Conservation (phyloP, 495 filamentous ascomycete species). For the Penicillium cinerascens region DNA sequence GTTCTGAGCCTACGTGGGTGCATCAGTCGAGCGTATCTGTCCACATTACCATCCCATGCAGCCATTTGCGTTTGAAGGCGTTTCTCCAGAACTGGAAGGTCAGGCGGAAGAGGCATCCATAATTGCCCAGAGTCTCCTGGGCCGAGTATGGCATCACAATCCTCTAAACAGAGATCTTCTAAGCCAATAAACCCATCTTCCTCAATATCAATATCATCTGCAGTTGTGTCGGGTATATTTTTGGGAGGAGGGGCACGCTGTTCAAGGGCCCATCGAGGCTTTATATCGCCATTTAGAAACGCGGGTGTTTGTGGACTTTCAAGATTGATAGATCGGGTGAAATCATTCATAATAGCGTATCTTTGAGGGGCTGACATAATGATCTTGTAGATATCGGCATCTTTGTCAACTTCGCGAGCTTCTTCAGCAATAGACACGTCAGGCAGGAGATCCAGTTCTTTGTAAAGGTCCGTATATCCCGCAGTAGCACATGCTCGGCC, state of each 20-base stretch:
- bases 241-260: slow-evolving; percentile 6
- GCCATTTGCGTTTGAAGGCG: slow-evolving; percentile 22
- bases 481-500: slow-evolving; percentile 27
- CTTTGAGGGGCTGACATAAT: slow-evolving; percentile 21
- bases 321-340: slow-evolving; percentile 20
- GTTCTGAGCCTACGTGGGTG: slow-evolving; percentile 15
- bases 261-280: slow-evolving; percentile 18
- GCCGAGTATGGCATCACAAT: no score
- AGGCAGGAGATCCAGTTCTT: slow-evolving; percentile 26
- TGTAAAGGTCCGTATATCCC: slow-evolving; percentile 25
- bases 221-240: slow-evolving; percentile 16
- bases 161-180: no score
- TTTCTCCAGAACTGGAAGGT: slow-evolving; percentile 28
- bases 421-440: slow-evolving; percentile 27
- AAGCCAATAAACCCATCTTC: slow-evolving; percentile 21
- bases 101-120: slow-evolving; percentile 21
- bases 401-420: slow-evolving; percentile 18
- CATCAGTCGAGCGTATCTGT: slow-evolving; percentile 24
- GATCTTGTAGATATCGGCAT: slow-evolving; percentile 23
- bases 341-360: slow-evolving; percentile 28
- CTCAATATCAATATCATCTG: no score
- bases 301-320: slow-evolving; percentile 12
- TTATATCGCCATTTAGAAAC: slow-evolving; percentile 33
- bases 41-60: slow-evolving; percentile 25
- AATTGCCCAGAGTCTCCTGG: slow-evolving; percentile 12